Conservation (phyloP, 495 filamentous ascomycete genomes). For the Evernia prunastri region DNA sequence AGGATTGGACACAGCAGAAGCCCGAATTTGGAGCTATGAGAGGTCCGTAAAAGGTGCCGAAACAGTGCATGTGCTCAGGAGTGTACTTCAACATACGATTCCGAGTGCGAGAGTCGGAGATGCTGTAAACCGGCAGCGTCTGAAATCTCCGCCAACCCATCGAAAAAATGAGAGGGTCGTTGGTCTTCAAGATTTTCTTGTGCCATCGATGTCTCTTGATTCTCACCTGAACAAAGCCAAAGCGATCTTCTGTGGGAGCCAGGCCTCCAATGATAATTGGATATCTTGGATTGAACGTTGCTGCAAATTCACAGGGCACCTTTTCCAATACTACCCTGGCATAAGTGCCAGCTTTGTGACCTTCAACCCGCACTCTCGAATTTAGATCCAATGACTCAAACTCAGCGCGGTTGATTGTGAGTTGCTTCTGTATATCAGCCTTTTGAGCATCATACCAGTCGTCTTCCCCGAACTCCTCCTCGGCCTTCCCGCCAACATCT, state of each 20-base stretch:
- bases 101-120: constrained; percentile 82
- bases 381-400: constrained; percentile 77
- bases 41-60: constrained; percentile 89
- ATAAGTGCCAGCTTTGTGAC: constrained; percentile 88
- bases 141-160: constrained; percentile 97
- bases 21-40: constrained; percentile 92
- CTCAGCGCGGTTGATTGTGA: constrained; percentile 88
- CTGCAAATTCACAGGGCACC: constrained; percentile 85
- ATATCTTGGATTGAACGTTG: constrained; percentile 75
- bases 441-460: constrained; percentile 99
- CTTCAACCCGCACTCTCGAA: constrained; percentile 76
- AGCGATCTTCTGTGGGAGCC: constrained; percentile 85
- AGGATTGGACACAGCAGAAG: constrained; percentile 87
- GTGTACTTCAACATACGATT: constrained; percentile 98
- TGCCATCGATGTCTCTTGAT: constrained; percentile 98
- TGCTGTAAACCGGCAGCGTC: constrained; percentile 84
- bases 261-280: constrained; percentile 88
- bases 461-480: constrained; percentile 86
- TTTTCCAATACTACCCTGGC: constrained; percentile 80
- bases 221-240: constrained; percentile 88
- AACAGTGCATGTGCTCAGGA: constrained; percentile 97
- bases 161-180: constrained; percentile 94
- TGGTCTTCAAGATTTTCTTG: constrained; percentile 97
- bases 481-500: constrained; percentile 48
- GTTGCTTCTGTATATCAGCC: constrained; percentile 85